Base-by-base conservation (phyloP, 2,329 filamentous ascomycete genomes). In the Ophiostoma sp. region DNA sequence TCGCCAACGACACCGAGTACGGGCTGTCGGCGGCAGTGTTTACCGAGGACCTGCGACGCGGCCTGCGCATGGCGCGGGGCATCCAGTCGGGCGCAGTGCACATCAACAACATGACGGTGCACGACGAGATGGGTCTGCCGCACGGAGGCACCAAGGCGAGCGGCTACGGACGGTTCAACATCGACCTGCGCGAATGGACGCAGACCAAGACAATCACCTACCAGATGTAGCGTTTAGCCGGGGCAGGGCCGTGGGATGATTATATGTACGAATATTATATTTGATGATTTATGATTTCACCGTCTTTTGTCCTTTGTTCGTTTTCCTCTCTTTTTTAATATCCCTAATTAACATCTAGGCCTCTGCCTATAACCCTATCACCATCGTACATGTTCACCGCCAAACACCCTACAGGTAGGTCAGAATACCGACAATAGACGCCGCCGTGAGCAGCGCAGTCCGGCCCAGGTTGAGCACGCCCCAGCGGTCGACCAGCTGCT, bases 1-100 rank as follows among this genome's bases (percentile, higher is more conserved):
- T 94, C 23, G 91, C 92, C 17, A 96, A 96, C 76, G 90, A 94
- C 75, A 93, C 90, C 1, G 90, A 93, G 67, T 95, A 93, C 76
- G 92, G 92, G 3, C 83, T 96, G 15, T 82, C 84, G 3, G 84
- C 88, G 3, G 85, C 91, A 0, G 85, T 96, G 1, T 96, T 93
- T 77, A 93, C 91, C 0, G 81, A 85, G 74, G 88, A 92, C 76
- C 79, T 95, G 69, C 79, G 83, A 67, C 80, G 83, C 62, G 89
- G 83, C 0, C 76, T 91, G 73, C 81, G 85, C 8, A 78, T 91
- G 27, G 88, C 89, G 4, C 83, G 81, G 73, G 81, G 83, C 72
- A 86, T 91, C 72, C 87, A 94, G 77, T 84, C 85, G 36, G 92
- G 88, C 8, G 86, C 86, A 1, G 86, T 89, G 44, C 89, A 90